These are phyloP conservation scores for Phytophthora podocarpi DNA, from an alignment of 352 stramenopile genomes.

Conservation along the genomic window DNA sequence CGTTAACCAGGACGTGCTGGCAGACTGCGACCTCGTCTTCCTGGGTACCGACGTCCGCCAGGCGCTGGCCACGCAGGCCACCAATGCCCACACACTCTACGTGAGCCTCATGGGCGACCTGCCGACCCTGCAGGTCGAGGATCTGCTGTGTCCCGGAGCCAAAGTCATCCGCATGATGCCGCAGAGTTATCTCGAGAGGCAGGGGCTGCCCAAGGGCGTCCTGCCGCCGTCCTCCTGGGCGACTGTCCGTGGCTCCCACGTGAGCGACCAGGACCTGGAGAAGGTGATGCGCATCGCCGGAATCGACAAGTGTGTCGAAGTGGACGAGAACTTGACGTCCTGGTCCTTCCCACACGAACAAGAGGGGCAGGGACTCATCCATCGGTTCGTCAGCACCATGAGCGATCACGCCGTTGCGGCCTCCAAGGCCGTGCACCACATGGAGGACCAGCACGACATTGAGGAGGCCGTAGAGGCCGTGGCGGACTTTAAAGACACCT, in stretches of 20 bases:
- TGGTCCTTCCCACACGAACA: constrained; percentile 26
- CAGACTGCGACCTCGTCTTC: constrained; percentile 76
- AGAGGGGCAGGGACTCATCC: constrained; percentile 30
- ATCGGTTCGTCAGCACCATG: constrained; percentile 42
- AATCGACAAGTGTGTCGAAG: constrained; percentile 56
- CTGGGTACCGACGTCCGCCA: constrained; percentile 60
- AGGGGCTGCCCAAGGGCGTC: constrained; percentile 57
- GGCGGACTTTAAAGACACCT: constrained; percentile 60
- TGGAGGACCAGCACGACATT: constrained; percentile 2
- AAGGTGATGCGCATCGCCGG: constrained; percentile 58
- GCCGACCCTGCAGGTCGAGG: constrained; percentile 54
- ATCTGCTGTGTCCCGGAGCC: constrained; percentile 59
- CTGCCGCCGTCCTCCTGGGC: constrained; percentile 58
- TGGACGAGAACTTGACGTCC: constrained; percentile 40
- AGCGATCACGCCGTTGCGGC: constrained; percentile 35
- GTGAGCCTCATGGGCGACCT: constrained; percentile 78
- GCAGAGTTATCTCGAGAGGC: constrained; percentile 56
- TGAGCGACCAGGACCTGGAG: constrained; percentile 59
- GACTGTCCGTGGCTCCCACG: constrained; percentile 55
- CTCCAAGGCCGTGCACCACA: constrained; percentile 12
- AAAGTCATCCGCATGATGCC: constrained; percentile 83
- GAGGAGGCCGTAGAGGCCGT: not conserved
- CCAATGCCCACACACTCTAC: constrained; percentile 56
- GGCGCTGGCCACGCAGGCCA: constrained; percentile 40
- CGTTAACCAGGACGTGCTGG: constrained; percentile 60